These are phyloP conservation scores for Schizopora paradoxa DNA, from an alignment of 1,284 basidiomycete species.

Conservation along the genomic window DNA sequence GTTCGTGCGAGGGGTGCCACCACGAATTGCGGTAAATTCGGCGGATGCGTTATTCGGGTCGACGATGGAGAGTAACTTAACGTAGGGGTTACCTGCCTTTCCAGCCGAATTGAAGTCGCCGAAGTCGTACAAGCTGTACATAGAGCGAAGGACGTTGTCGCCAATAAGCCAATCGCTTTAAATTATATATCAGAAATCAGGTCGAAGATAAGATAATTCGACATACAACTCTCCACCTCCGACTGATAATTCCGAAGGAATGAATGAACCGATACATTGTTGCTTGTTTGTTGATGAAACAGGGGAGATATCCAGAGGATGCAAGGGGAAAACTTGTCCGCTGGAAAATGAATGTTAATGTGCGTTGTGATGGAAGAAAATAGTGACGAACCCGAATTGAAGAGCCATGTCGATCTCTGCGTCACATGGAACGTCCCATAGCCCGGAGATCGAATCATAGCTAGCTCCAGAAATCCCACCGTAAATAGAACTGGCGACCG, in stretches of 20 bases:
- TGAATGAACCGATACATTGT: constrained; percentile 64
- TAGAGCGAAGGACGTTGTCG: constrained; percentile 74
- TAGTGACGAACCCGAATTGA: constrained; percentile 59
- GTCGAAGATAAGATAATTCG: background rate
- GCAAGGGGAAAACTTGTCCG: constrained; percentile 61
- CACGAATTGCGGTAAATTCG: constrained; percentile 63
- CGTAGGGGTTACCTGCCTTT: constrained; percentile 66
- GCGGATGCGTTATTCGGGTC: constrained; percentile 62
- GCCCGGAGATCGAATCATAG: constrained; percentile 43
- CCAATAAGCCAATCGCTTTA: constrained; percentile 75
- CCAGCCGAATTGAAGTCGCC: constrained; percentile 66
- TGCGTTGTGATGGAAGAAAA: constrained; percentile 3
- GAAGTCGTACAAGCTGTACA: constrained; percentile 84
- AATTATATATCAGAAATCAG: constrained; percentile 2
- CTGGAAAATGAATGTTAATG: constrained; percentile 31
- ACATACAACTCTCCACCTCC: constrained; percentile 60
- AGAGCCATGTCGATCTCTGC: constrained; percentile 70
- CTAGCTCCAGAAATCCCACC: constrained; percentile 51
- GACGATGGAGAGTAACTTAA: constrained; percentile 64
- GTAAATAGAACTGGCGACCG: constrained; percentile 63
- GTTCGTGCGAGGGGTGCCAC: constrained; percentile 54
- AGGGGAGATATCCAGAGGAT: constrained; percentile 68
- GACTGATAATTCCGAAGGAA: constrained; percentile 53
- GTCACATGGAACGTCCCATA: constrained; percentile 67
- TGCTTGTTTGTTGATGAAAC: constrained; percentile 34